Base-by-base conservation (phyloP, 208 protist species). In the Acanthamoeba healyi region DNA sequence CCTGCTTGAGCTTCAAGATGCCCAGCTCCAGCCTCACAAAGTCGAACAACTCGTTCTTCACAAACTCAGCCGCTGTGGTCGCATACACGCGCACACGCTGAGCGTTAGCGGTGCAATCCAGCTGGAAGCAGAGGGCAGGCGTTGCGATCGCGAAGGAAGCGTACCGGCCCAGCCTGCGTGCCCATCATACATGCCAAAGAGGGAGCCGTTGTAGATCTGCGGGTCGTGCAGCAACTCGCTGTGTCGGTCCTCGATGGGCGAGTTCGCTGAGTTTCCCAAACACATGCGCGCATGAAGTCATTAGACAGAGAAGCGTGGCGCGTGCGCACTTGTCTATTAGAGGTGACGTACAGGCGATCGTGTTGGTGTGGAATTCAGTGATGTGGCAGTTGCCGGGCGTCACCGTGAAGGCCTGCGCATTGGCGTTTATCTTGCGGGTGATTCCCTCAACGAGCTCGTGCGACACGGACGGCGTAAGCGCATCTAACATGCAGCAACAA, bases 1-100 rank as follows among this genome's bases (percentile, higher is more conserved):
- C 67, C 67, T 79, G 67, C 67, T 79, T 79, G 67, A 79, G 67
- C 67, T 79, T 79, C 36, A 79, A 46, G 34, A 79, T 79, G 32
- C 67, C 67, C 67, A 79, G 34, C 38, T 79, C 67, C 34, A 79
- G 67, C 67, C 22, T 79, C 19, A 79, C 67, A 79, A 79, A 79
- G 29, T 79, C 67, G 22, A 79, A 79, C 36, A 79, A 36, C 67
- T 79, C 67, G 22, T 79, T 79, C 67, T 79, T 79, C 34, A 46
- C 67, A 79, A 79, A 79, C 67, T 79, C 67, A 36, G 67, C 4
- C 1, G 67, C 67, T 79, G 38, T 44, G 29, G n/a, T n/a, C n/a
- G n/a, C n/a, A n/a, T n/a, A n/a, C 36, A 22, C 9, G 19, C 4
- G 38, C 36, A n/a, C 1, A 24, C 46, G 67, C 36, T 36, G 34